A percentile compares a stretch with the other conserved stretches of the same genome.
Conservation (phyloP, 1,139 yeast species). For the Nakaseomyces delphensis region DNA sequence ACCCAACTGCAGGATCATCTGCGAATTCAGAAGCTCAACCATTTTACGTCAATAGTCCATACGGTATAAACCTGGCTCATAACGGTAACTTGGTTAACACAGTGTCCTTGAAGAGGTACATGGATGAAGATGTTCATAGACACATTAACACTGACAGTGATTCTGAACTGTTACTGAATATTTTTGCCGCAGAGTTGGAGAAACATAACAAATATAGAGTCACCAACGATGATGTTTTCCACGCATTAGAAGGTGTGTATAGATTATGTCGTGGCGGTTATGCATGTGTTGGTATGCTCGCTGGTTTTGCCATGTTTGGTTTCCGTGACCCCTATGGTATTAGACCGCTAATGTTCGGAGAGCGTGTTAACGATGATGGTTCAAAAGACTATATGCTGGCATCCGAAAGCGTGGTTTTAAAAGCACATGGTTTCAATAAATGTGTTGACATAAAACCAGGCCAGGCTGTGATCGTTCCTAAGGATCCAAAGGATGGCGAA, state of each 20-base stretch:
- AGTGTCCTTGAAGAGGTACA: constrained; percentile 58
- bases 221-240: constrained; percentile 79
- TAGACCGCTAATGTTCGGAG: constrained; percentile 82
- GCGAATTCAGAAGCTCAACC: constrained; percentile 99
- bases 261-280: constrained; percentile 83
- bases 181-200: constrained; percentile 87
- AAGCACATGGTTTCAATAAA: constrained; percentile 79
- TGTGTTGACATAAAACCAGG: constrained; percentile 87
- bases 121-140: constrained; percentile 92
- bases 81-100: constrained; percentile 94
- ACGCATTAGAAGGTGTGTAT: constrained; percentile 77
- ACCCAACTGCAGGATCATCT: constrained; percentile 97
- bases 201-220: constrained; percentile 90
- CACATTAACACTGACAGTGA: constrained; percentile 96
- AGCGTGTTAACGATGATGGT: constrained; percentile 59
- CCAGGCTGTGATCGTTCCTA: constrained; percentile 89
- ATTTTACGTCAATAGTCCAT: constrained; percentile 93
- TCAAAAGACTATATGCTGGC: constrained; percentile 88
- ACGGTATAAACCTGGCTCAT: constrained; percentile 83
- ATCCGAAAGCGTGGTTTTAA: constrained; percentile 87
- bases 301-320: constrained; percentile 92
- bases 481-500: constrained; percentile 41
- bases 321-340: constrained; percentile 97
- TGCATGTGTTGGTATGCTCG: constrained; percentile 90
- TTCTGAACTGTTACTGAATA: constrained; percentile 78